These are phyloP conservation scores for Dryas octopetala DNA, from an alignment of 306 rosid genomes.

Conservation along the genomic window DNA sequence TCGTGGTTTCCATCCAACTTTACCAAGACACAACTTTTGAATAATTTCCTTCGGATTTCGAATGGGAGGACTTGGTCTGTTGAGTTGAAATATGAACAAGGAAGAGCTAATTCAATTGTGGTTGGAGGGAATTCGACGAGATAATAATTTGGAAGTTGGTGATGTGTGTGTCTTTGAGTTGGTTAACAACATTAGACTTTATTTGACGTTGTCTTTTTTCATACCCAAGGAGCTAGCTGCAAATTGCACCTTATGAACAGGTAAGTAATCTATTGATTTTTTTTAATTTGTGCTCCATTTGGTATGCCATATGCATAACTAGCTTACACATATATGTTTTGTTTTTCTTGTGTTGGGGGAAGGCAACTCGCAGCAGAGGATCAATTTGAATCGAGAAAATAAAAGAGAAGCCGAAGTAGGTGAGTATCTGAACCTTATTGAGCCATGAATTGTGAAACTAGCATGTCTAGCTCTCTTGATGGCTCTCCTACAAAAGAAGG, in stretches of 20 bases:
- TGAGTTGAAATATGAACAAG: too few relatives aligned
- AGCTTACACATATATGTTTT: too few relatives aligned
- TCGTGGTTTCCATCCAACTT: neutral
- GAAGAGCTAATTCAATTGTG: neutral
- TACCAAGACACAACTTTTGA: neutral
- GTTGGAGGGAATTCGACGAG: slow-evolving; percentile 4
- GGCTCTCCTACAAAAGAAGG: neutral
- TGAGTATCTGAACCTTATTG: neutral
- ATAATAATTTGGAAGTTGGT: neutral
- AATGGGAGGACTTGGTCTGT: neutral
- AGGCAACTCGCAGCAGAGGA: too few relatives aligned
- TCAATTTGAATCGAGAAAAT: too few relatives aligned
- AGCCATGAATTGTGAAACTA: too few relatives aligned
- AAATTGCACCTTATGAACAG: neutral
- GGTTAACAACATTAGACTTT: neutral
- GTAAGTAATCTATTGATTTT: too few relatives aligned
- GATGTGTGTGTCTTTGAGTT: slow-evolving; percentile 20
- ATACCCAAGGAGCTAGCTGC: neutral
- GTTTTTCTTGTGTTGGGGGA: too few relatives aligned
- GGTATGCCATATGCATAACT: too few relatives aligned
- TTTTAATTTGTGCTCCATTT: too few relatives aligned
- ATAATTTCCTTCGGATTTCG: neutral
- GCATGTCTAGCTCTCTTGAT: too few relatives aligned
- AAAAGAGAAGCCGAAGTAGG: too few relatives aligned
- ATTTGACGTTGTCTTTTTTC: neutral